phyloP scores from a whole-genome alignment of 768 basidiomycete genomes.

The Mycena floridula region DNA sequence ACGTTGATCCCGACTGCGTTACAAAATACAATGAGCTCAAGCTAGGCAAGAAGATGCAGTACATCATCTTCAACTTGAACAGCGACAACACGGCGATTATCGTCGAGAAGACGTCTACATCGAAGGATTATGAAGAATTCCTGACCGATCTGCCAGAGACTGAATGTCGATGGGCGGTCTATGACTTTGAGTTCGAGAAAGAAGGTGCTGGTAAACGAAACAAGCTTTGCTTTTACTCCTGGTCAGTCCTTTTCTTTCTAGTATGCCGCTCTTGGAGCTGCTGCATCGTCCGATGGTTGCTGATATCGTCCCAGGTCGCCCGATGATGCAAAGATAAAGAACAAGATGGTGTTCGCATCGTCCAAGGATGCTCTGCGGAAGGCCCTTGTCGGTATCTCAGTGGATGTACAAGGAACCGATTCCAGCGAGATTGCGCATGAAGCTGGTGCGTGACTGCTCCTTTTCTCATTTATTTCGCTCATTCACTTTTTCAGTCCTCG shows the following conservation, averaged over 20 bases:
- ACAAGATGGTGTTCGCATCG: slow-evolving; percentile 91
- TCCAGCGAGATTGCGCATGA: slow-evolving; percentile 65
- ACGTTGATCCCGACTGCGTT: slow-evolving; percentile 53
- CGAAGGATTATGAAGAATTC: slow-evolving; percentile 64
- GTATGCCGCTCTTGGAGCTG: not conserved
- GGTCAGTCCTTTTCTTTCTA: slow-evolving; percentile 50
- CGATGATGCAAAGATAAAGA: slow-evolving; percentile 76
- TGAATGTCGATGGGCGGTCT: slow-evolving; percentile 86
- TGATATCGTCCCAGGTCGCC: slow-evolving; percentile 63
- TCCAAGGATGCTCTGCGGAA: slow-evolving; percentile 78
- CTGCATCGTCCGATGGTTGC: slow-evolving; percentile 2
- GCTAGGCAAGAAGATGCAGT: slow-evolving; percentile 70
- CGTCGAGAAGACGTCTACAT: slow-evolving; percentile 58
- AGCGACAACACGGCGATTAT: slow-evolving; percentile 62
- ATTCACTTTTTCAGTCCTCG: slow-evolving; percentile 20
- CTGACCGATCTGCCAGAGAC: slow-evolving; percentile 62
- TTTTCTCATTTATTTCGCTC: slow-evolving; percentile 1
- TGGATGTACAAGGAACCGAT: slow-evolving; percentile 87
- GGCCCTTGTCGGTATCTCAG: slow-evolving; percentile 65
- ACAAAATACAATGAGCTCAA: slow-evolving; percentile 63
- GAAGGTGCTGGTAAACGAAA: slow-evolving; percentile 71
- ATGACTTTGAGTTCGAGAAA: slow-evolving; percentile 82
- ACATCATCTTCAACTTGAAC: slow-evolving; percentile 76
- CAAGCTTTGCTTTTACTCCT: slow-evolving; percentile 80
- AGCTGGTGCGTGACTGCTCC: slow-evolving; percentile 46